These are phyloP conservation scores for Ballota nigra DNA, from an alignment of 257 asterid species.

Conservation along the genomic window DNA sequence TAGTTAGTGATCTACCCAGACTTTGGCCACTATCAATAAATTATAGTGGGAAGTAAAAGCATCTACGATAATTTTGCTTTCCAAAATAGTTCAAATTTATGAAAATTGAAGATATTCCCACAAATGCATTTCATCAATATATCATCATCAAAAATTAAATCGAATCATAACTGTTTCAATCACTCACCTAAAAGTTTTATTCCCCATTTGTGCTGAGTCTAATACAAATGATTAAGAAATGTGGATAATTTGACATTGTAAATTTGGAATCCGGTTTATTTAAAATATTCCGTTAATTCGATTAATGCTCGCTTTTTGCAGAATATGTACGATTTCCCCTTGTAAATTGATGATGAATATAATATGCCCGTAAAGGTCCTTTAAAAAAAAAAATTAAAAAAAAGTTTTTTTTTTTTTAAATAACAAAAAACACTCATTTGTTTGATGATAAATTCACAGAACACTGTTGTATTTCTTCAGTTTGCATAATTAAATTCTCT, in stretches of 20 bases:
- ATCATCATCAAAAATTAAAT: constrained; percentile 18
- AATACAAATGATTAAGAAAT: constrained; percentile 30
- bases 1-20: background rate
- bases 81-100: constrained; percentile 4
- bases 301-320: constrained; percentile 1
- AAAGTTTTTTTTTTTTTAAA: too few species aligned
- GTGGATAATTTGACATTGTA: constrained; percentile 28
- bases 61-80: background rate
- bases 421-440: too few species aligned
- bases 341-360: too few species aligned
- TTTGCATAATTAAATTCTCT: too few species aligned
- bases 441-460: too few species aligned
- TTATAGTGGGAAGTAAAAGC: background rate
- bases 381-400: too few species aligned
- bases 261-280: constrained; percentile 16
- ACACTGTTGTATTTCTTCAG: too few species aligned
- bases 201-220: constrained; percentile 28
- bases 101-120: constrained; percentile 27
- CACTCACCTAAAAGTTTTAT: constrained; percentile 24
- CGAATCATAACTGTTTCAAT: constrained; percentile 19
- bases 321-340: background rate
- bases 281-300: background rate
- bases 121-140: constrained; percentile 20
- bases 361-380: too few species aligned
- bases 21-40: background rate